Evolutionary conservation across 306 rosid genomes (phyloP), one percentile per base, ranked within the genome.

Genomic region (Lathyrus oleraceus): DNA sequence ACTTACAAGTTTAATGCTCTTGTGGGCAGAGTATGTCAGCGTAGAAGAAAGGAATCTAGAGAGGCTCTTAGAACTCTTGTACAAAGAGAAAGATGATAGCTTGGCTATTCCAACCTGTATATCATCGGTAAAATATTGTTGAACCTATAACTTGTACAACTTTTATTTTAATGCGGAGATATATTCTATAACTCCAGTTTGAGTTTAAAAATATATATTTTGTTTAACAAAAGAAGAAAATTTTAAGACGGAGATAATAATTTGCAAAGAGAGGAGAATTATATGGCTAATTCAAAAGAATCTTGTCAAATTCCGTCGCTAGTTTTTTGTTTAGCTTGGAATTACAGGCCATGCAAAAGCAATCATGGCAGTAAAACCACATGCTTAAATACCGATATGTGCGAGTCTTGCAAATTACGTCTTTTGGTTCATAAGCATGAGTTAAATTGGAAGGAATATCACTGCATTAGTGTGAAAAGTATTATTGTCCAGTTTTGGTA

Each of bases 41-140:
- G 7, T 62, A 58, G 91, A 85, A 81, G 98, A 90, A 79, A 77
- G 73, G 36, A 88, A 91, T 35, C 80, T 83, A 13, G 89, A 91
- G 45, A 68, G 69, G 68, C 75, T 83, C 21, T 17, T 83, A 2
- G 86, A 87, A 68, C 78, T 48, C 52, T 54, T 91, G 64, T 80
- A 83, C 74, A 71, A 80, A 83, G 65, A 58, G 73, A 88, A 69
- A 81, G 91, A 87, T 69, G 82, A 87, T 52, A 77, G 70, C 54
- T 30, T 71, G 57, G 49, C 81, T 47, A 58, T 62, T 27, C 97
- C 99, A 51, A 73, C 96, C 48, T 89, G 49, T 56, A 73, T 82
- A 76, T 67, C 95, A 53, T 91, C 92, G 74, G 97, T 90, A 87
- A 83, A 45, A 40, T 25, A 62, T 32, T 52, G 27, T 70, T 60